These are phyloP conservation scores for Puccinia hordei DNA, from an alignment of 1,284 basidiomycete species.

Conservation along the genomic window DNA sequence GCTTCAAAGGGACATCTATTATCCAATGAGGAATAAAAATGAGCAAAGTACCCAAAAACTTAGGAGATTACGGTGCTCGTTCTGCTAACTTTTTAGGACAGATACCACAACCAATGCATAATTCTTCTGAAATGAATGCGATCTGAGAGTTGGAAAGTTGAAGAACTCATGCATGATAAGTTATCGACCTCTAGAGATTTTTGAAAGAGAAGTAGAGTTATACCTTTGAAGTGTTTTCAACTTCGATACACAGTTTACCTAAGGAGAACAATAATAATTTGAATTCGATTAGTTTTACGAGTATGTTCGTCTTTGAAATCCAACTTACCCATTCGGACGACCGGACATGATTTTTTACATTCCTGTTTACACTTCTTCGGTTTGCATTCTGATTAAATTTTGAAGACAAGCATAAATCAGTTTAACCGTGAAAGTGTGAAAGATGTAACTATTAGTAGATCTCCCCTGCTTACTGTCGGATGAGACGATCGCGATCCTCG, in stretches of 20 bases:
- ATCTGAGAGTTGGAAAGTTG: conserved; percentile 62
- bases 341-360: conserved; percentile 95
- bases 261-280: neutral
- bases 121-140: conserved; percentile 92
- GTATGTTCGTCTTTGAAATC: neutral
- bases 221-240: conserved; percentile 70
- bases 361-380: conserved; percentile 72
- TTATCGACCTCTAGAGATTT: neutral
- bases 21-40: neutral
- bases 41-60: conserved; percentile 50
- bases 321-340: conserved; percentile 88
- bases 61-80: conserved; percentile 56
- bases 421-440: neutral
- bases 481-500: conserved; percentile 91
- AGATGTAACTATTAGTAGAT: no score
- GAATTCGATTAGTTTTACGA: neutral
- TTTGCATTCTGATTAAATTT: conserved; percentile 58
- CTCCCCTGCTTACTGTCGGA: conserved; percentile 70
- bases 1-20: conserved; percentile 92
- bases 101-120: conserved; percentile 96
- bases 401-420: neutral
- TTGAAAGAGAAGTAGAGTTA: neutral
- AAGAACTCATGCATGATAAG: neutral
- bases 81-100: conserved; percentile 90
- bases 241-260: conserved; percentile 97